phyloP scores from a whole-genome alignment of 2,329 filamentous ascomycete genomes.

The Colletotrichum spaethianum region DNA sequence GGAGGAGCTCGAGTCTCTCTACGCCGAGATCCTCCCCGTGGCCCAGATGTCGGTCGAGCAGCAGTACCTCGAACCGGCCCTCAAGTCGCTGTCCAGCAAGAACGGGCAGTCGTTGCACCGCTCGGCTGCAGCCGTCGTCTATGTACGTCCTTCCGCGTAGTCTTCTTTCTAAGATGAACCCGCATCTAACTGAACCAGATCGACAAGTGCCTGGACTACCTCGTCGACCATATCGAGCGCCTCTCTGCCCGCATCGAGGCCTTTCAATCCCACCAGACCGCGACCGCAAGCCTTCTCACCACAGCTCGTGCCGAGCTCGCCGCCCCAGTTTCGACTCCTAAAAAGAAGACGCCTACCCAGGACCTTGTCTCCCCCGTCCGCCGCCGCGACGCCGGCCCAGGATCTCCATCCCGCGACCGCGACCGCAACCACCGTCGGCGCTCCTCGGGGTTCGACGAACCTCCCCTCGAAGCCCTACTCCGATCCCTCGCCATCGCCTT shows the following conservation, averaged over 20 bases:
- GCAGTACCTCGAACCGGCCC: constrained; percentile 74
- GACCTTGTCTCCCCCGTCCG: constrained; percentile 54
- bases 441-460: constrained; percentile 53
- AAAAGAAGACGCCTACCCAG: constrained; percentile 43
- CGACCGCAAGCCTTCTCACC: constrained; percentile 55
- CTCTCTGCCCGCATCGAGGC: constrained; percentile 59
- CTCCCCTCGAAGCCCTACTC: constrained; percentile 63
- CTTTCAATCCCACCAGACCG: constrained; percentile 61
- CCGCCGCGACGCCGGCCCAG: constrained; percentile 40
- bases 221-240: constrained; percentile 62
- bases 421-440: constrained; percentile 49
- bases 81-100: constrained; percentile 59
- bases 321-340: constrained; percentile 42
- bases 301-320: constrained; percentile 62
- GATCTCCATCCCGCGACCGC: constrained; percentile 54
- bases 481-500: constrained; percentile 61
- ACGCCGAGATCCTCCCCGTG: constrained; percentile 78
- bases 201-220: constrained; percentile 65
- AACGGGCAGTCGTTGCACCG: constrained; percentile 60
- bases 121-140: constrained; percentile 63
- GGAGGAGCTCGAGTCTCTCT: constrained; percentile 78
- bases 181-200: constrained; percentile 56
- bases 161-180: not conserved
- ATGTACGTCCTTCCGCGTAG: constrained; percentile 56
- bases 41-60: constrained; percentile 80